phyloP scores from a whole-genome alignment of 2,329 filamentous ascomycete species.

The Neurospora sp. region DNA sequence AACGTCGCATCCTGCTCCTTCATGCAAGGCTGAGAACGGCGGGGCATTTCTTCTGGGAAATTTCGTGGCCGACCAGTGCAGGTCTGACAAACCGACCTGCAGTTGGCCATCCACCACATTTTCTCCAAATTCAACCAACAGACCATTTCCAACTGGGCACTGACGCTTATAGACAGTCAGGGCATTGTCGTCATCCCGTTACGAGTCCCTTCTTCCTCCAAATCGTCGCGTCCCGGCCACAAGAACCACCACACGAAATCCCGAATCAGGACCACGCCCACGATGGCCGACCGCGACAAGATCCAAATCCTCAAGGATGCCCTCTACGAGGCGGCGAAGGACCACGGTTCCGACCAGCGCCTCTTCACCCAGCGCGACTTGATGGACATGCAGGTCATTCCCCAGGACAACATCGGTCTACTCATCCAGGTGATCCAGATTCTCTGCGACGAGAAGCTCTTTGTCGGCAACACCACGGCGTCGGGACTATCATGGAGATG shows the following conservation, averaged over 20 bases:
- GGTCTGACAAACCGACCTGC: neutral
- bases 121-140: neutral
- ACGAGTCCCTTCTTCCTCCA: neutral
- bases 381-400: constrained; percentile 45
- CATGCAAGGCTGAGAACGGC: constrained; percentile 14
- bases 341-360: constrained; percentile 35
- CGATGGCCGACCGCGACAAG: constrained; percentile 24
- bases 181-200: neutral
- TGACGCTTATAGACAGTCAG: neutral
- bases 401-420: constrained; percentile 43
- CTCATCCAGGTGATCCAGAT: constrained; percentile 46
- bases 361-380: constrained; percentile 51
- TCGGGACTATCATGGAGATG: constrained; percentile 46
- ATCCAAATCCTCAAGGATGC: constrained; percentile 42
- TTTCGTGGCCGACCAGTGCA: constrained; percentile 8
- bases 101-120: neutral
- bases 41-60: constrained; percentile 13
- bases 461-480: constrained; percentile 36
- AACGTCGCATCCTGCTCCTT: neutral
- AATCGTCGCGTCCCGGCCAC: neutral
- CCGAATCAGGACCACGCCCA: neutral
- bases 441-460: constrained; percentile 50
- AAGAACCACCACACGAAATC: neutral
- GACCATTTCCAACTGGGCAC: neutral
- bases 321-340: constrained; percentile 45